These are phyloP conservation scores for Hippophae gyantsensis DNA, from an alignment of 306 rosid species.

Conservation along the genomic window DNA sequence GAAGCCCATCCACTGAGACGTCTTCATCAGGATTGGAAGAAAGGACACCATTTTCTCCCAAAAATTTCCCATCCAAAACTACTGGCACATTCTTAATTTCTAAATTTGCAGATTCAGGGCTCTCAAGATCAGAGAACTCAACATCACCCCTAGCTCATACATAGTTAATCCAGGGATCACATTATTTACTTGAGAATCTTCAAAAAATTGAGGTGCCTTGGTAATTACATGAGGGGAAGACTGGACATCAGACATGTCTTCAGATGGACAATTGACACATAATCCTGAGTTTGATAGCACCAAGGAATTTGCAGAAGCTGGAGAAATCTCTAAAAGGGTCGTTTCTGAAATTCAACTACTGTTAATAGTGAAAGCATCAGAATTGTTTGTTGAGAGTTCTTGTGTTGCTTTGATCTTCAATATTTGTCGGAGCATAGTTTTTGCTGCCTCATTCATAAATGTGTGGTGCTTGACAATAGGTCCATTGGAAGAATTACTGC, in stretches of 20 bases:
- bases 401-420: conserved; percentile 39
- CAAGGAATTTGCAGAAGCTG: conserved; percentile 26
- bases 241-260: conserved; percentile 28
- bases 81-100: conserved; percentile 36
- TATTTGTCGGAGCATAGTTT: conserved; percentile 38
- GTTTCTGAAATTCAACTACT: conserved; percentile 33
- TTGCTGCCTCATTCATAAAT: conserved; percentile 55
- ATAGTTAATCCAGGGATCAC: conserved; percentile 31
- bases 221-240: conserved; percentile 25
- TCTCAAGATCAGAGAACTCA: conserved; percentile 24
- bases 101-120: conserved; percentile 24
- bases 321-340: conserved; percentile 41
- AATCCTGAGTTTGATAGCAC: conserved; percentile 19
- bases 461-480: conserved; percentile 43
- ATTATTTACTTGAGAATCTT: conserved; percentile 20
- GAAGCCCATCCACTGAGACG: conserved; percentile 23
- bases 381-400: conserved; percentile 33
- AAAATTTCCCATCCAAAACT: conserved; percentile 34
- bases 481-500: conserved; percentile 31
- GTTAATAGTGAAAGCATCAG: conserved; percentile 36
- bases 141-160: conserved; percentile 25
- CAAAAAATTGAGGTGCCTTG: conserved; percentile 27
- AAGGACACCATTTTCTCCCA: conserved; percentile 27
- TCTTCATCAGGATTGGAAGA: conserved; percentile 32
- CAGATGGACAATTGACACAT: conserved; percentile 21